These are phyloP conservation scores for Symbiotaphrina buchneri DNA, from an alignment of 495 filamentous ascomycete genomes.

Conservation along the genomic window DNA sequence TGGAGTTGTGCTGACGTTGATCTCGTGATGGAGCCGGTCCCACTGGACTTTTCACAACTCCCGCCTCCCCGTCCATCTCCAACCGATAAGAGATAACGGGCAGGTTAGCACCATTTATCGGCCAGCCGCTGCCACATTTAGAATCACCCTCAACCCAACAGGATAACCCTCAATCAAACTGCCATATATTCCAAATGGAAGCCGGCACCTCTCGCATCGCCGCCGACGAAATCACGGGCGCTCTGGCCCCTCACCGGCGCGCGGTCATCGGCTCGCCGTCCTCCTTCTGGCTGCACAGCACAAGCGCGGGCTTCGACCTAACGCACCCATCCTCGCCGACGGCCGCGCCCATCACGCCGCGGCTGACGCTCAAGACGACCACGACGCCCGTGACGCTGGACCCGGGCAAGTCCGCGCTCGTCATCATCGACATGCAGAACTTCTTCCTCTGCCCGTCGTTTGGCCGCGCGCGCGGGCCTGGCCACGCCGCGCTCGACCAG, in stretches of 20 bases:
- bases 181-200: too few relatives aligned
- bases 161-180: too few relatives aligned
- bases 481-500: conserved; percentile 11
- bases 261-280: conserved; percentile 2
- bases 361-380: conserved; percentile 4
- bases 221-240: too few relatives aligned
- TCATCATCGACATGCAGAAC: conserved; percentile 41
- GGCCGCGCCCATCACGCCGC: conserved; percentile 2
- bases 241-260: conserved; percentile 1
- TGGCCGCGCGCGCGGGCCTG: conserved; percentile 11
- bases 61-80: too few relatives aligned
- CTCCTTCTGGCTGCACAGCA: conserved; percentile 4
- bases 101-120: too few relatives aligned
- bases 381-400: conserved; percentile 16
- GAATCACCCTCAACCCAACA: too few relatives aligned
- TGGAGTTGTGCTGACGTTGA: too few relatives aligned
- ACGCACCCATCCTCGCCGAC: conserved; percentile 2
- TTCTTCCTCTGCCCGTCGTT: conserved; percentile 27
- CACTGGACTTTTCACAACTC: too few relatives aligned
- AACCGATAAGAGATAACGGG: too few relatives aligned
- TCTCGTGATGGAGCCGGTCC: too few relatives aligned
- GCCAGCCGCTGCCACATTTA: too few relatives aligned
- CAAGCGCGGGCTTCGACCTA: conserved; percentile 2
- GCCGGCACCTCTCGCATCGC: too few relatives aligned
- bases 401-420: conserved; percentile 21